Conservation (phyloP, 2,329 filamentous ascomycete species). For the Rasamsonia emersonii region DNA sequence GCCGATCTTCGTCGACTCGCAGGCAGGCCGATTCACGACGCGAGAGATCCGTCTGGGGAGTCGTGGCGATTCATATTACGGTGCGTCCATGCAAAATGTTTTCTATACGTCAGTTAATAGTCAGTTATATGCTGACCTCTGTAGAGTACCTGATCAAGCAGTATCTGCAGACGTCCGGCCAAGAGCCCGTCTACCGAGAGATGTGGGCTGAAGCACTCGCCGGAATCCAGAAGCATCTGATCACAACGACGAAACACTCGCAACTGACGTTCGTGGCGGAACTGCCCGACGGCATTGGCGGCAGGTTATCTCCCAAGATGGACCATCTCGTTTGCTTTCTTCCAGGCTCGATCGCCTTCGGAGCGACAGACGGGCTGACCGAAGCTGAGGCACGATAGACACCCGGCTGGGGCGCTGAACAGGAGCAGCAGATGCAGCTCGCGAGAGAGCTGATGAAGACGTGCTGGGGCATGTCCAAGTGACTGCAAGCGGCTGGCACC, state of each 20-base stretch:
- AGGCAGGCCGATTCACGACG: conserved; percentile 68
- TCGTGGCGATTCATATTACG: conserved; percentile 93
- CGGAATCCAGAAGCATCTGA: conserved; percentile 81
- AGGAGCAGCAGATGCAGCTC: conserved; percentile 79
- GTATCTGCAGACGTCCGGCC: conserved; percentile 88
- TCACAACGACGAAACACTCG: conserved; percentile 75
- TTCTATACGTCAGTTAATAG: too few species aligned
- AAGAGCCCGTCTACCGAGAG: conserved; percentile 76
- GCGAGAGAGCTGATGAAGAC: conserved; percentile 89
- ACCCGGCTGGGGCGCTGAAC: conserved; percentile 62
- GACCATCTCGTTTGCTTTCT: conserved; percentile 96
- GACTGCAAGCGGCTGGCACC: conserved; percentile 82
- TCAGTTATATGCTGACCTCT: conserved; percentile 20
- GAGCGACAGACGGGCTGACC: conserved; percentile 67
- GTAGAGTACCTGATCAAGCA: conserved; percentile 93
- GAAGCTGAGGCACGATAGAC: conserved; percentile 66
- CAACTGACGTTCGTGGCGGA: conserved; percentile 87
- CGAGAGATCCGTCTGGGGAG: conserved; percentile 85
- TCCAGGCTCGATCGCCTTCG: conserved; percentile 88
- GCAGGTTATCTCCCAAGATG: conserved; percentile 74
- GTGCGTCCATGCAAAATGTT: too few species aligned
- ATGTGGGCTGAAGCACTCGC: conserved; percentile 84
- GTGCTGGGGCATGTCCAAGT: conserved; percentile 94
- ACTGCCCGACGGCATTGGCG: conserved; percentile 62
- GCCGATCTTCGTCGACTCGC: conserved; percentile 81